Evolutionary conservation across 2,329 filamentous ascomycete genomes (phyloP).

Genomic region (Sarocladium strictum): DNA sequence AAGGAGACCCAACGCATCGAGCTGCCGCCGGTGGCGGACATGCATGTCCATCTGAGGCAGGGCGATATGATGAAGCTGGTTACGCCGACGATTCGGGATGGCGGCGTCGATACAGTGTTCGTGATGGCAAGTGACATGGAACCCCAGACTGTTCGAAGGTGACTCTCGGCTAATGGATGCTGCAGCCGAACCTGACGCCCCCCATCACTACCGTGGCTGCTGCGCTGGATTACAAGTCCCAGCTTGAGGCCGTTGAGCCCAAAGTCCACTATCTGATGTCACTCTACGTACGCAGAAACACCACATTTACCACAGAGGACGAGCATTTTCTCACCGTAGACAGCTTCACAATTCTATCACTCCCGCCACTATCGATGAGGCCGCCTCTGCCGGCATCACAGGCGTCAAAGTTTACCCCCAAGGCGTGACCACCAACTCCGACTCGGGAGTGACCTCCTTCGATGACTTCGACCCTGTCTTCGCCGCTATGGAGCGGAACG

Average conservation of each 20-base stretch:
- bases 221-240: constrained; percentile 55
- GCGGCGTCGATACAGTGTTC: constrained; percentile 60
- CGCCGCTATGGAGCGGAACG: constrained; percentile 78
- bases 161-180: constrained; percentile 14
- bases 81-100: constrained; percentile 44
- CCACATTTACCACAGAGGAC: not conserved
- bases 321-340: too few relatives aligned
- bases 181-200: constrained; percentile 20
- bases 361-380: constrained; percentile 64
- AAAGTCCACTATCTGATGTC: constrained; percentile 69
- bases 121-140: constrained; percentile 29
- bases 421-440: constrained; percentile 59
- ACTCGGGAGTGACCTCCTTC: constrained; percentile 63
- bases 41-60: constrained; percentile 67
- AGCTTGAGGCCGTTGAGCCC: constrained; percentile 53
- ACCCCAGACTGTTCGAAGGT: constrained; percentile 11
- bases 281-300: constrained; percentile 43
- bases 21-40: constrained; percentile 60
- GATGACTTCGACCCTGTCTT: constrained; percentile 74
- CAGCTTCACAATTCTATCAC: constrained; percentile 56
- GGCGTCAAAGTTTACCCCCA: constrained; percentile 68
- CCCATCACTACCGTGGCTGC: constrained; percentile 11
- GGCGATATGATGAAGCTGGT: constrained; percentile 57
- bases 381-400: constrained; percentile 63
- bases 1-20: constrained; percentile 34